phyloP scores from a whole-genome alignment of 352 stramenopile genomes.

The Blastocystis sp. region DNA sequence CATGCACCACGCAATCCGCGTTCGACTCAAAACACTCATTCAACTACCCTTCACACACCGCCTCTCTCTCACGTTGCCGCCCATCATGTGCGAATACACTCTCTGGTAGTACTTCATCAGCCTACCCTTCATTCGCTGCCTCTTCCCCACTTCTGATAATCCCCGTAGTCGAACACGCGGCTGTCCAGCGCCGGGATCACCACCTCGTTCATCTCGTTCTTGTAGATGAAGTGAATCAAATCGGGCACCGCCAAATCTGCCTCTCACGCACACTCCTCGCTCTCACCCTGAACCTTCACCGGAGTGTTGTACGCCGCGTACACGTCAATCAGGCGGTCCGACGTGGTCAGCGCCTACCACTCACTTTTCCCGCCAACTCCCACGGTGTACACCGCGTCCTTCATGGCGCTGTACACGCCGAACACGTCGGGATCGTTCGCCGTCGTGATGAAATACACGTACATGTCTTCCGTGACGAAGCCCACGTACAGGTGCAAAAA shows the following conservation, averaged over 20 bases:
- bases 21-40: slow-evolving; percentile 56
- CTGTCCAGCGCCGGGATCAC: slow-evolving; percentile 29
- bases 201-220: slow-evolving; percentile 47
- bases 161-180: slow-evolving; percentile 30
- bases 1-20: background rate
- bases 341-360: background rate
- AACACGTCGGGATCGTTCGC: slow-evolving; percentile 42
- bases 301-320: slow-evolving; percentile 44
- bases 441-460: slow-evolving; percentile 52
- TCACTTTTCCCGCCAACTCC: background rate
- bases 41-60: background rate
- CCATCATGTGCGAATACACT: slow-evolving; percentile 24
- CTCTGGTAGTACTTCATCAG: slow-evolving; percentile 39
- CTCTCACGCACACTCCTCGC: background rate
- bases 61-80: background rate
- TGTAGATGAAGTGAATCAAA: slow-evolving; percentile 65
- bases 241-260: background rate
- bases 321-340: slow-evolving; percentile 40
- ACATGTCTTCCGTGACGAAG: slow-evolving; percentile 49
- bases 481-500: slow-evolving; percentile 62
- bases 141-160: slow-evolving; percentile 31
- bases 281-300: background rate
- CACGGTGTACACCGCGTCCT: slow-evolving; percentile 32
- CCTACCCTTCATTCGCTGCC: background rate
- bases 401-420: slow-evolving; percentile 22